phyloP scores from a whole-genome alignment of 1,139 yeast genomes.

The Candida smagusa region DNA sequence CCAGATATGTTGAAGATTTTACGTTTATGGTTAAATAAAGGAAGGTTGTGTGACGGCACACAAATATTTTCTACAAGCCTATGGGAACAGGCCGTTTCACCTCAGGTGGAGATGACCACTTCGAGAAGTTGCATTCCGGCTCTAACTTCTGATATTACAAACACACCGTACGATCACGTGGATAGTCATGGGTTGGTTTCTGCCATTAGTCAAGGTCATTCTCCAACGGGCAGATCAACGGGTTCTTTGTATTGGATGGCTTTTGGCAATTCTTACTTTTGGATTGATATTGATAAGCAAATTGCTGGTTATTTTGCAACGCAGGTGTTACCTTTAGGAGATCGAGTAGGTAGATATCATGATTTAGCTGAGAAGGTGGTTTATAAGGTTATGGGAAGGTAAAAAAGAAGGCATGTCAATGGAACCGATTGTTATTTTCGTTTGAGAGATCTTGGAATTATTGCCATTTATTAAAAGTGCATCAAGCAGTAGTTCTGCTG shows the following conservation, averaged over 20 bases:
- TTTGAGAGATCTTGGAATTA: too few relatives aligned
- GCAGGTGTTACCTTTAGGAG: constrained; percentile 30
- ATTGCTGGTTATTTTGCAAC: constrained; percentile 43
- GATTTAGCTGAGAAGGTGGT: too few relatives aligned
- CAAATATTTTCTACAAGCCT: constrained; percentile 29
- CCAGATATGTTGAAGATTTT: constrained; percentile 42
- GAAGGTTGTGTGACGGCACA: constrained; percentile 36
- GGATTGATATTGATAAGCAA: constrained; percentile 42
- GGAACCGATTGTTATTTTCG: too few relatives aligned
- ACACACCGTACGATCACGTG: neutral
- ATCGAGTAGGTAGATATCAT: neutral
- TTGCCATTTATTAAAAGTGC: too few relatives aligned
- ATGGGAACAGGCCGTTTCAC: constrained; percentile 27
- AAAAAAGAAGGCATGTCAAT: too few relatives aligned
- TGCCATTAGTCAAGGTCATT: constrained; percentile 13
- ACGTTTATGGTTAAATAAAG: constrained; percentile 45
- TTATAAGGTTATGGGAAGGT: too few relatives aligned
- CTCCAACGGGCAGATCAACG: constrained; percentile 39
- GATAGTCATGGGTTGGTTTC: constrained; percentile 1
- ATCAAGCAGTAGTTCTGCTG: too few relatives aligned
- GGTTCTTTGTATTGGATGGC: constrained; percentile 46
- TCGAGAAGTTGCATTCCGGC: constrained; percentile 12
- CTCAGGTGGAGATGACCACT: constrained; percentile 3
- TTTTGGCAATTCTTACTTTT: constrained; percentile 41
- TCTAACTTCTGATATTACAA: neutral